Percentiles rank a stretch among this genome's conserved stretches.
Conservation (phyloP, 2,329 filamentous ascomycete species). For the Tolypocladium tundrense region DNA sequence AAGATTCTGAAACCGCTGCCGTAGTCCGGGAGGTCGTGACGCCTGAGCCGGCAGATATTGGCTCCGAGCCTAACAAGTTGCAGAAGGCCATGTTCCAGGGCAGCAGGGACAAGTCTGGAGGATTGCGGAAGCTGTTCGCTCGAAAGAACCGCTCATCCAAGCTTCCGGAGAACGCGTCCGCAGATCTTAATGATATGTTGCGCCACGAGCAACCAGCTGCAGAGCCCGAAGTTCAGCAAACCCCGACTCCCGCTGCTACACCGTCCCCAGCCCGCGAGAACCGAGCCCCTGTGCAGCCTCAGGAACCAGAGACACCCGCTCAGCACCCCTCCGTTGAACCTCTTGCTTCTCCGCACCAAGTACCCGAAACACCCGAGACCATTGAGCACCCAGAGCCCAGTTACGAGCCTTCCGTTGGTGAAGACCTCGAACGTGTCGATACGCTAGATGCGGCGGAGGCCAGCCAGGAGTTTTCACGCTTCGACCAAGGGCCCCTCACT, state of each 20-base stretch:
- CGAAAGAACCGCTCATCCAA: constrained; percentile 52
- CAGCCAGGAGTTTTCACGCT: constrained; percentile 52
- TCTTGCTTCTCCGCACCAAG: background rate
- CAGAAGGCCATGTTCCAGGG: constrained; percentile 32
- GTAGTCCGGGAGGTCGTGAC: background rate
- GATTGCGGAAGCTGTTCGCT: constrained; percentile 56
- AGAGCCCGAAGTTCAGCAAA: constrained; percentile 13
- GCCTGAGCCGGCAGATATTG: constrained; percentile 5
- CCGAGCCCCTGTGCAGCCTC: background rate
- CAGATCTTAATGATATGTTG: constrained; percentile 41
- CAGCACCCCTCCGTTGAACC: background rate
- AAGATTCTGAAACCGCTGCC: constrained; percentile 2
- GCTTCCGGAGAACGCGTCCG: constrained; percentile 41
- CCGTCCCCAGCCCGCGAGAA: constrained; percentile 5
- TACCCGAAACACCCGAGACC: constrained; percentile 1
- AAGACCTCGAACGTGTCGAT: constrained; percentile 47
- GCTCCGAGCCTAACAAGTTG: constrained; percentile 35
- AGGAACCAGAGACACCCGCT: constrained; percentile 4
- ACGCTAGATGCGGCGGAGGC: constrained; percentile 48
- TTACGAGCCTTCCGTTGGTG: constrained; percentile 9
- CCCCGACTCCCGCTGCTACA: constrained; percentile 15
- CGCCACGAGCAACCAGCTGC: constrained; percentile 22
- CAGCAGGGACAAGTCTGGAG: constrained; percentile 33
- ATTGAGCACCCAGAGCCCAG: constrained; percentile 7
- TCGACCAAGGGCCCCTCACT: constrained; percentile 79